phyloP scores from a whole-genome alignment of 164 flowering plant species.

The Vitis vinifera region DNA sequence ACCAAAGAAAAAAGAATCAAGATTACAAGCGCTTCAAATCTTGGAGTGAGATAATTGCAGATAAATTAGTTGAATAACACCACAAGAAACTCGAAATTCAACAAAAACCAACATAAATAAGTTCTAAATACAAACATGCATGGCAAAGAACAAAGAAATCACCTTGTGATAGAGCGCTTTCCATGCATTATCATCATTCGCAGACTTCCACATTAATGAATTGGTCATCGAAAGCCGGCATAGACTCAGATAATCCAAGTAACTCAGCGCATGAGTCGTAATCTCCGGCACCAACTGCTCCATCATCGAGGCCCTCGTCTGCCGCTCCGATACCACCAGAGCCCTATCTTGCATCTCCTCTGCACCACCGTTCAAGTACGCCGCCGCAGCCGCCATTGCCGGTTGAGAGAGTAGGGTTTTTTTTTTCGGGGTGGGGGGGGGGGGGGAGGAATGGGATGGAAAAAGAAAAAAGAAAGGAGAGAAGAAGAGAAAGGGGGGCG shows the following conservation, averaged over 20 bases:
- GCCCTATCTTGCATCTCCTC: constrained; percentile 23
- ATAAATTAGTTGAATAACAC: no score
- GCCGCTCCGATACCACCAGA: constrained; percentile 30
- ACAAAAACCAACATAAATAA: no score
- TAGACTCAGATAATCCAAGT: constrained; percentile 91
- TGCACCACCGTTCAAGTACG: constrained; percentile 33
- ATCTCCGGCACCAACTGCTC: constrained; percentile 97
- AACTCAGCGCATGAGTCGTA: constrained; percentile 89
- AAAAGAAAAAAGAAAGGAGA: no score
- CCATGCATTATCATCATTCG: constrained; percentile 98
- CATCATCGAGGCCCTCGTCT: constrained; percentile 91
- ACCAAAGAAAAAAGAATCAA: no score
- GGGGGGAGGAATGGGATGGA: no score
- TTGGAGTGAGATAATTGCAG: no score
- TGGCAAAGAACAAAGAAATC: neutral
- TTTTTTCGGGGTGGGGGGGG: no score
- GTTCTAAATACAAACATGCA: neutral
- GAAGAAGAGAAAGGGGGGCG: no score
- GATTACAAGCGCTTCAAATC: no score
- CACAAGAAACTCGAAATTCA: no score
- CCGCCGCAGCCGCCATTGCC: neutral
- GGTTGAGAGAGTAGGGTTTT: no score
- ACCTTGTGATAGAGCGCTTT: constrained; percentile 96
- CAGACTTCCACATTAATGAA: constrained; percentile 88
- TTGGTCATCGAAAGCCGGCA: constrained; percentile 98